phyloP scores from a whole-genome alignment of 768 basidiomycete species.

The Obba rivulosa region DNA sequence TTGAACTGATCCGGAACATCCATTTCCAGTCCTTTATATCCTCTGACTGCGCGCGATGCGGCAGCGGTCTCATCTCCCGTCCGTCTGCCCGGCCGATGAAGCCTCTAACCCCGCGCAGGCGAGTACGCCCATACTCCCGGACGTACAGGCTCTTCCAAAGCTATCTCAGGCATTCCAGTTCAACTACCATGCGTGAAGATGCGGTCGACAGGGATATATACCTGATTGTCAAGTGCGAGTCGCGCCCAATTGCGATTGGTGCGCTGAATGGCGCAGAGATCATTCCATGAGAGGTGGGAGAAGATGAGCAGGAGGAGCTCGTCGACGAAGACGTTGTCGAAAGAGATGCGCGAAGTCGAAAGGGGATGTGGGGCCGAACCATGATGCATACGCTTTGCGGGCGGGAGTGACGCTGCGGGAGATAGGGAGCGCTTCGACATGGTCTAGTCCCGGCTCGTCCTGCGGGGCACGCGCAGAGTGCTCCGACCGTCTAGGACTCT shows the following conservation, averaged over 20 bases:
- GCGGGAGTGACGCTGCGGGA: constrained; percentile 39
- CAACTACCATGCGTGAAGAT: constrained; percentile 5
- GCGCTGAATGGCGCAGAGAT: constrained; percentile 61
- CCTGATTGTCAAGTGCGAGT: constrained; percentile 62
- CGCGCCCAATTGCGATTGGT: constrained; percentile 64
- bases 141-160: constrained; percentile 70
- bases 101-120: constrained; percentile 64
- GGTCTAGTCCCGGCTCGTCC: neutral
- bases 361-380: constrained; percentile 1
- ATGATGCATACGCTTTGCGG: constrained; percentile 53
- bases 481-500: too few species aligned
- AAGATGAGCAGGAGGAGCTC: constrained; percentile 73
- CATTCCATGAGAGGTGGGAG: constrained; percentile 59
- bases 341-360: constrained; percentile 20
- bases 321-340: constrained; percentile 62
- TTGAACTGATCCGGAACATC: constrained; percentile 82
- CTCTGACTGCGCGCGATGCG: constrained; percentile 39
- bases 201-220: constrained; percentile 27
- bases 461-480: too few species aligned
- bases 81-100: constrained; percentile 53
- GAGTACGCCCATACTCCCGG: constrained; percentile 56
- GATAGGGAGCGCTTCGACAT: constrained; percentile 26
- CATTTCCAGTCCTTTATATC: constrained; percentile 68
- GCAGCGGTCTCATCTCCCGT: constrained; percentile 53
- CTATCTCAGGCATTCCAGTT: constrained; percentile 25